Percentiles rank a stretch among this genome's conserved stretches.
phyloP scores from a whole-genome alignment of 164 flowering plant species.

The Brasenia schreberi region DNA sequence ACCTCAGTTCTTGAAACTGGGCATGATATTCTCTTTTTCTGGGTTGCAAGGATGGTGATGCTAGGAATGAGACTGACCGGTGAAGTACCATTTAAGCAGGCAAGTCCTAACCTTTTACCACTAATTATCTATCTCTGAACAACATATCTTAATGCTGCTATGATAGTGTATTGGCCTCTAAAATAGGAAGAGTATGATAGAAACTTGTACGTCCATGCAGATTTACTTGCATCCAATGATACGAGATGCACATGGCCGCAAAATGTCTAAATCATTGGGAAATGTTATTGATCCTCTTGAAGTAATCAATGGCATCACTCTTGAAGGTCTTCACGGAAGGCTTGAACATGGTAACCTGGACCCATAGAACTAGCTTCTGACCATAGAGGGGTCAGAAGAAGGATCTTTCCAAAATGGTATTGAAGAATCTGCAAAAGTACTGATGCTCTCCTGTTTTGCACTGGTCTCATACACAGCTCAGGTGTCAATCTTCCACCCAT shows the following conservation, averaged over 20 bases:
- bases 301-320: constrained; percentile 76
- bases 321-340: constrained; percentile 78
- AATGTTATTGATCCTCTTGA: constrained; percentile 96
- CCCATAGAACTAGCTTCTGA: too few relatives aligned
- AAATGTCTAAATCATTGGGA: constrained; percentile 98
- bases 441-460: constrained; percentile 84
- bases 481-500: constrained; percentile 36
- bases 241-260: constrained; percentile 99
- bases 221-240: constrained; percentile 95
- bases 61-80: constrained; percentile 48
- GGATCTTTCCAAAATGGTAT: constrained; percentile 90
- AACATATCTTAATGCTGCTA: background rate
- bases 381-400: too few relatives aligned
- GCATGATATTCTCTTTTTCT: constrained; percentile 90
- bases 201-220: constrained; percentile 21
- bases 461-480: constrained; percentile 90
- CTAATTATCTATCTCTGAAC: background rate
- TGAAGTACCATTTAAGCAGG: constrained; percentile 91
- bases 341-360: constrained; percentile 87
- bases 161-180: background rate
- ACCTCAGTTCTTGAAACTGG: constrained; percentile 96
- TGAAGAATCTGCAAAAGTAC: constrained; percentile 90
- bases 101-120: constrained; percentile 10
- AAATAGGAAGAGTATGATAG: background rate
- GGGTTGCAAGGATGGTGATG: constrained; percentile 99